Conservation (phyloP, 768 basidiomycete genomes). For the Daedaleopsis sinensis region DNA sequence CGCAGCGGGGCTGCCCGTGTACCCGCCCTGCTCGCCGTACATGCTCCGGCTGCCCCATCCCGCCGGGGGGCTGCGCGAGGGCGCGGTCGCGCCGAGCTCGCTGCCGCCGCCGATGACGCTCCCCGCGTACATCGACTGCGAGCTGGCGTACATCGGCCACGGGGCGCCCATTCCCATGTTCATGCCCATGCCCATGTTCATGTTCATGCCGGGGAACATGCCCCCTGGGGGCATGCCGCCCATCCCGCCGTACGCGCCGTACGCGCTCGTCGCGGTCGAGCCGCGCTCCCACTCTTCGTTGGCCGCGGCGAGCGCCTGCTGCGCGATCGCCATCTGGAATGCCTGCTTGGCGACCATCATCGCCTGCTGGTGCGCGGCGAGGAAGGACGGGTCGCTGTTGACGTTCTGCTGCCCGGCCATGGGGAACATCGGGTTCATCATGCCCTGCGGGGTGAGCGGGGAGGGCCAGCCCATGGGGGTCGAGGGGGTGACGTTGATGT, state of each 20-base stretch:
- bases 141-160: constrained; percentile 50
- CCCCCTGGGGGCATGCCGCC: constrained; percentile 19
- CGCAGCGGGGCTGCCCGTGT: constrained; percentile 26
- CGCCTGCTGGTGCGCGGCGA: constrained; percentile 85
- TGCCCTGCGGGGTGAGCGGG: constrained; percentile 22
- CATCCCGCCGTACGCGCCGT: constrained; percentile 35
- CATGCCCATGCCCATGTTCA: constrained; percentile 30
- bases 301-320: constrained; percentile 88
- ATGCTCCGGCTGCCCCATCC: constrained; percentile 61
- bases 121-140: constrained; percentile 62
- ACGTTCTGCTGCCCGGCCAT: constrained; percentile 36
- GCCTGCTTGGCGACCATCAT: constrained; percentile 88
- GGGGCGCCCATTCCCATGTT: constrained; percentile 34
- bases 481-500: constrained; percentile 29
- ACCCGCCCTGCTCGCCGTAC: constrained; percentile 68
- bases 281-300: constrained; percentile 90
- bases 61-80: constrained; percentile 35
- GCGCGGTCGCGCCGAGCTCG: constrained; percentile 37
- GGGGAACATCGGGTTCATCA: constrained; percentile 40
- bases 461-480: constrained; percentile 17
- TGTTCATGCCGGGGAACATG: constrained; percentile 43
- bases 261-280: constrained; percentile 47
- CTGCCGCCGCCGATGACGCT: constrained; percentile 68
- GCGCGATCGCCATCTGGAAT: constrained; percentile 88
- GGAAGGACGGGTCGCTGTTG: constrained; percentile 58